phyloP scores from a whole-genome alignment of 805 yeast species.

The Suhomyces tanzawaensis region DNA sequence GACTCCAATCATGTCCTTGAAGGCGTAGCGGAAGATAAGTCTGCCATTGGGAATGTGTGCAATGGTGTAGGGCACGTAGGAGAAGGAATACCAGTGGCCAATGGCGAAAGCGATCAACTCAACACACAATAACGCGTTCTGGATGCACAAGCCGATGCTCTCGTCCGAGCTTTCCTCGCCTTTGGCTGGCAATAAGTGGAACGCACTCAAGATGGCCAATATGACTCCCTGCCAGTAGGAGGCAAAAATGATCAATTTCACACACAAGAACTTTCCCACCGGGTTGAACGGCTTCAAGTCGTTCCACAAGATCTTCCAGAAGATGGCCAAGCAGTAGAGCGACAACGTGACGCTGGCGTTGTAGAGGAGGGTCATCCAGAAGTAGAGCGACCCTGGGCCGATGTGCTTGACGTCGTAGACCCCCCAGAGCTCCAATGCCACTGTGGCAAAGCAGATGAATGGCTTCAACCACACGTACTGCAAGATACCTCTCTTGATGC shows the following conservation, averaged over 20 bases:
- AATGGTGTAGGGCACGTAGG: constrained; percentile 68
- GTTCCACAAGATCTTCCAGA: constrained; percentile 84
- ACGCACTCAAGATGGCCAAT: constrained; percentile 50
- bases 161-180: constrained; percentile 19
- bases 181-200: constrained; percentile 42
- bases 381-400: constrained; percentile 47
- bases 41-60: constrained; percentile 66
- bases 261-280: constrained; percentile 89
- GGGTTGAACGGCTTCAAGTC: constrained; percentile 83
- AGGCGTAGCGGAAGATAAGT: constrained; percentile 56
- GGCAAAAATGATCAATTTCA: constrained; percentile 90
- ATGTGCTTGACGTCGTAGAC: constrained; percentile 51
- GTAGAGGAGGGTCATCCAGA: constrained; percentile 69
- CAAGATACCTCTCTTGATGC: constrained; percentile 77
- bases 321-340: constrained; percentile 78
- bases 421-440: constrained; percentile 46
- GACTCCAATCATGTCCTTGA: constrained; percentile 72
- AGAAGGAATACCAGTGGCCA: constrained; percentile 86
- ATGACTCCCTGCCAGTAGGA: constrained; percentile 94
- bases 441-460: constrained; percentile 57
- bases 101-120: constrained; percentile 85
- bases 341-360: constrained; percentile 80
- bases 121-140: constrained; percentile 74
- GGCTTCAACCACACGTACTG: constrained; percentile 98
- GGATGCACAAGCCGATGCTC: constrained; percentile 58